Conservation (phyloP, 306 rosid genomes). For the Abrus pulchellus region DNA sequence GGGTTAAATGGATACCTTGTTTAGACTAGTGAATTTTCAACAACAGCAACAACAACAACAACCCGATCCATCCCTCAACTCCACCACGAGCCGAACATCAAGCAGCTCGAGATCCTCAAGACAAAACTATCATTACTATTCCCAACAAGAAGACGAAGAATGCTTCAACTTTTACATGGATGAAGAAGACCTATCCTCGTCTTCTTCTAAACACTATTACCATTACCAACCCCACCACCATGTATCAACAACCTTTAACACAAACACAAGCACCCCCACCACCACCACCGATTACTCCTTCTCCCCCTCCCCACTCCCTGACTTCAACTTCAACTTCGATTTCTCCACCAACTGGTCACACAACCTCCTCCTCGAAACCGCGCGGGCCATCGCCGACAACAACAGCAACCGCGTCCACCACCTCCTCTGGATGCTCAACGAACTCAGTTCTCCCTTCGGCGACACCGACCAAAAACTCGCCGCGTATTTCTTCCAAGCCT, state of each 20-base stretch:
- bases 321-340: conserved; percentile 59
- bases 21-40: conserved; percentile 76
- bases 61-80: conserved; percentile 82
- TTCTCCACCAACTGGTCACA: conserved; percentile 81
- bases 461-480: conserved; percentile 83
- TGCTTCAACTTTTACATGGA: conserved; percentile 99
- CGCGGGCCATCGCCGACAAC: conserved; percentile 77
- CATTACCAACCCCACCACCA: conserved; percentile 44
- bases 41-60: conserved; percentile 41
- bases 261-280: conserved; percentile 33
- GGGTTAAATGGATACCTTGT: conserved; percentile 96
- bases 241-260: conserved; percentile 23
- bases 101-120: conserved; percentile 79
- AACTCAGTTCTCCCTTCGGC: conserved; percentile 82
- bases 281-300: conserved; percentile 56
- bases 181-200: conserved; percentile 91
- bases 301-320: conserved; percentile 46
- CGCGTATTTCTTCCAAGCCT: conserved; percentile 79
- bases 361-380: conserved; percentile 69
- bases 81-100: conserved; percentile 76
- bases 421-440: conserved; percentile 93
- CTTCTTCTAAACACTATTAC: conserved; percentile 79
- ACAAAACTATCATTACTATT: conserved; percentile 46
- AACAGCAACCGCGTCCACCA: conserved; percentile 67
- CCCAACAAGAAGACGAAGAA: conserved; percentile 71